Conservation (phyloP, 2,329 filamentous ascomycete species). For the Emydomyces testavorans region DNA sequence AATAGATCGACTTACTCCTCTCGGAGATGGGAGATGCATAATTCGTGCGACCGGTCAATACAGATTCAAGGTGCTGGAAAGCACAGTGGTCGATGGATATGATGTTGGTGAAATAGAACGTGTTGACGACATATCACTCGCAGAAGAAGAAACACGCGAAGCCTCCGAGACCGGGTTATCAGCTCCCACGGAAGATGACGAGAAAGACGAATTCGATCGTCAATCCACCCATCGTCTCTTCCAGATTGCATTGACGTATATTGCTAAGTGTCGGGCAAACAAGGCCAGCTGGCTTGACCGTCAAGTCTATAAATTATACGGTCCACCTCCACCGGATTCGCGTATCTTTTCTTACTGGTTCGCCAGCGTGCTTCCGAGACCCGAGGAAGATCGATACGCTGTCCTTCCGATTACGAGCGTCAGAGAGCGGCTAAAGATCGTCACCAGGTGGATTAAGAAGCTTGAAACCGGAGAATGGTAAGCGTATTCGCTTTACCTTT, state of each 20-base stretch:
- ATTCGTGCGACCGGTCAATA: constrained; percentile 67
- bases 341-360: constrained; percentile 83
- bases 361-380: constrained; percentile 65
- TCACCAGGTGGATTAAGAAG: constrained; percentile 63
- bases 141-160: constrained; percentile 68
- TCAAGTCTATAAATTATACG: constrained; percentile 61
- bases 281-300: constrained; percentile 65
- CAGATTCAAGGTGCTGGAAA: constrained; percentile 58
- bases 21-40: constrained; percentile 69
- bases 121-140: constrained; percentile 68
- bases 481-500: constrained; percentile 26
- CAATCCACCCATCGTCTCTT: constrained; percentile 43
- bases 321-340: constrained; percentile 64
- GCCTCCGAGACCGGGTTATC: constrained; percentile 47
- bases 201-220: constrained; percentile 16
- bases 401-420: constrained; percentile 64
- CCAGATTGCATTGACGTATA: constrained; percentile 53
- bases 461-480: constrained; percentile 62
- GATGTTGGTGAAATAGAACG: constrained; percentile 62
- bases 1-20: constrained; percentile 60
- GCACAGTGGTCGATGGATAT: constrained; percentile 62
- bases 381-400: constrained; percentile 66
- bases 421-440: constrained; percentile 69
- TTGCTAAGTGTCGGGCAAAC: constrained; percentile 54
- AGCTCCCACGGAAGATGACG: constrained; percentile 4